Base-by-base conservation (phyloP, 305 asterid genomes). In the Nicotiana rustica region DNA sequence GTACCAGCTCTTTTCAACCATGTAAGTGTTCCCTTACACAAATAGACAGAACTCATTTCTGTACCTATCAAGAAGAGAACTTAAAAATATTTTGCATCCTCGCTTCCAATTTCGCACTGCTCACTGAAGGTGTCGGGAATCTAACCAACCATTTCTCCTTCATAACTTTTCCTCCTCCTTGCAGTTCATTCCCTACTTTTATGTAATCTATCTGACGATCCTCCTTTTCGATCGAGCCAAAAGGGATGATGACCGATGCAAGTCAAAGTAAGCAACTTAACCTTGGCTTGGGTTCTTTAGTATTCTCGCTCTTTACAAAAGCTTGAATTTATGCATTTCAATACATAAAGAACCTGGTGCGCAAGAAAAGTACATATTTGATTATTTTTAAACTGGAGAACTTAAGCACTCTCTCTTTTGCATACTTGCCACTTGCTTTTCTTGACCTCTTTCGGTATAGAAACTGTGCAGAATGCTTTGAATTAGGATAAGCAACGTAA, bases 221-320 rank as follows among this genome's bases (percentile, higher is more conserved):
- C 99, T 95, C 84, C 98, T 95, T 17, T 73, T 92, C 21, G 96
- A 95, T 81, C 95, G 98, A 62, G 99, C 98, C 82, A 89, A 90
- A 84, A 92, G 98, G 90, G 98, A 95, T 33, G 99, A 95, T 0
- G 95, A 95, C 69, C 90, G 98, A 77, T 95, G 99, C 95, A 92
- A 83, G 90, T 84, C 97, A 85, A 95, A 95, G 99, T 95, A 88
- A 93, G 97, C 83, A 57, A 59, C 25, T 77, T n/a, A 57, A 41
- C 18, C 59, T 7, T 9, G 41, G 57, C 59, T 81, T 44, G 52
- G 18, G 6, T 52, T 35, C 4, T 4, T 10, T 31, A 25, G 68
- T 55, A 66, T n/a, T 8, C 49, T 13, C n/a, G 3, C 4, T 56
- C 29, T 47, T 47, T 13, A 14, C 18, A 49, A 10, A 38, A 17